Evolutionary conservation across 2,329 filamentous ascomycete genomes (phyloP), one percentile per base, ranked within the genome.

Genomic region (Epichloe brachyelytri): DNA sequence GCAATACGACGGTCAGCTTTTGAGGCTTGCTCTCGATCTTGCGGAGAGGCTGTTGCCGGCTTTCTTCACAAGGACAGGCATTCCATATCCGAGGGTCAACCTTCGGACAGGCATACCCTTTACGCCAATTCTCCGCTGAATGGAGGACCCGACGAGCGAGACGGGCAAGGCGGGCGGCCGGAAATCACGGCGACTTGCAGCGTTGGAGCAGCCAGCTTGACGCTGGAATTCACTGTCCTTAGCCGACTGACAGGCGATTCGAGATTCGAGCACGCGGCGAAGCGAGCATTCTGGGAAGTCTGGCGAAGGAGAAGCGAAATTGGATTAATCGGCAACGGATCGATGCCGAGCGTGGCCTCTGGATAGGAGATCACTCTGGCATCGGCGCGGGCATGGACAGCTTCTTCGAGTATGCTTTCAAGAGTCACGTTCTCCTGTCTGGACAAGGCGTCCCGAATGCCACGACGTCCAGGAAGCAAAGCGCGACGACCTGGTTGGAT

Each of bases 351-450:
- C 85, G 82, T 30, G 93, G 91, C 0, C 77, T 85, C 58, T 98
- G 93, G 93, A 83, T 93, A 36, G 85, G 85, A 8, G 78, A 86
- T 2, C 90, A 88, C 64, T 84, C 91, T n/a, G 91, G 93, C 33
- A 95, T 98, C 59, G 93, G 93, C 47, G 93, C 93, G 7, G 93
- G 93, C 39, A 88, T 95, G 61, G 93, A 98, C 70, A 96, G 90
- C 68, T 98, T 98, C 70, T 97, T 95, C 62, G 93, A 98, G 69
- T 98, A 98, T 67, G 90, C 93, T 3, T 77, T 97, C 60, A 98
- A 98, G 68, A 89, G 89, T 17, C 83, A 95, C 63, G 86, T 98
- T 53, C 70, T 98, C 22, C 79, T 97, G 20, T 95, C 91, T 2
- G 87, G 88, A 1, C 80, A 85, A 52, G 75, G 74, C 14, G 65